Base-by-base conservation (phyloP, 2,329 filamentous ascomycete species). In the Fusarium brevicatenulatum region DNA sequence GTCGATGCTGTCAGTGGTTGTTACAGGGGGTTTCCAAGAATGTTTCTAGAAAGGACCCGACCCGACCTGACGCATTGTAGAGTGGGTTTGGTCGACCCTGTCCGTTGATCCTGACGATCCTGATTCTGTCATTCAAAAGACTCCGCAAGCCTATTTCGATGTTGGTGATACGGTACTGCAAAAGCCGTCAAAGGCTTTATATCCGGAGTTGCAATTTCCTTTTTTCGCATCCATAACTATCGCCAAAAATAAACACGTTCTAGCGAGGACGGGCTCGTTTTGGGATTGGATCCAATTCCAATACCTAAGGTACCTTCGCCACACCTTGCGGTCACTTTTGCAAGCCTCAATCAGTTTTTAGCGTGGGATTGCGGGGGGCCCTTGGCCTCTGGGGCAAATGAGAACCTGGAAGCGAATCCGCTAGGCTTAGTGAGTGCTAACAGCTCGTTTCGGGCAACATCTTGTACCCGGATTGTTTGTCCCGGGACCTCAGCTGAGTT, bases 231-330 rank as follows among this genome's bases (percentile, higher is more conserved):
- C n/a, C 25, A 25, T 25, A 25, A 25, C 25, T 25, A 25, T 25
- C 25, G 25, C 25, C 70, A 73, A 73, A 73, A 72, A 72, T 73
- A 72, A 64, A 67, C 70, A 60, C 25, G 23, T 25, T 18, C 19
- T 28, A 57, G 30, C 19, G n/a, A 30, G 16, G 34, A 18, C 15
- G 34, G 15, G 34, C 34, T 36, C 34, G 15, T 36, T 36, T 36
- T 36, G 34, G 34, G 15, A 16, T 36, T 36, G 34, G 40, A 50
- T 25, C 28, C 28, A 28, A 28, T 25, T 25, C 16, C 23, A 44
- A 57, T 55, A 44, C 36, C 16, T 36, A 36, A 10, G 30, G 11
- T 37, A 37, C 62, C 71, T 64, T 73, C 66, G 71, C 71, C 71
- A 73, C 70, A 43, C 40, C 57, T 55, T 73, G 66, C 53, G 62